These are phyloP conservation scores for Zygosaccharomyces lentus DNA, from an alignment of 805 yeast genomes.

Conservation along the genomic window DNA sequence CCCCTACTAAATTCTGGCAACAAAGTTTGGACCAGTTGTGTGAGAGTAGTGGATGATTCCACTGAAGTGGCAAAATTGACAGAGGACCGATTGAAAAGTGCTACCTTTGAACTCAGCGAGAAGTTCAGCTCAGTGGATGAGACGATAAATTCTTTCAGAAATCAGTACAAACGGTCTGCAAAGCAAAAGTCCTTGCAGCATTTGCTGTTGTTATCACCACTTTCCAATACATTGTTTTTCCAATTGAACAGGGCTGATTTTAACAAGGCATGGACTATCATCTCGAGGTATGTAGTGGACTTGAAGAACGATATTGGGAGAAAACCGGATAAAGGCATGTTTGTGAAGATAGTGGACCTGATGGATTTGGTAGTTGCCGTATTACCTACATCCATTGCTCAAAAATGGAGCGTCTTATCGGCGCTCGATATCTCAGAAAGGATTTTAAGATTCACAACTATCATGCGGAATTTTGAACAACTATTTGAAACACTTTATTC, in stretches of 20 bases:
- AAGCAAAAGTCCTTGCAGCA: conserved; percentile 7
- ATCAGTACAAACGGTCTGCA: conserved; percentile 26
- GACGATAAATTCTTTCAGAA: conserved; percentile 37
- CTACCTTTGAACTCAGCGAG: conserved; percentile 1
- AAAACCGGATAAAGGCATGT: conserved; percentile 14
- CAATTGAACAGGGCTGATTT: conserved; percentile 50
- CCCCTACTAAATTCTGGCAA: conserved; percentile 18
- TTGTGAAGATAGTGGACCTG: conserved; percentile 26
- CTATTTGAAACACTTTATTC: conserved; percentile 39
- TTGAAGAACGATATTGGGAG: conserved; percentile 20
- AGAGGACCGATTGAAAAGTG: conserved; percentile 1
- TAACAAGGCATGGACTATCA: conserved; percentile 40
- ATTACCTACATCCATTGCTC: conserved; percentile 46
- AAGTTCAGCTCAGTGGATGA: conserved; percentile 14
- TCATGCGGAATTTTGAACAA: conserved; percentile 37
- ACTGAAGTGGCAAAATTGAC: conserved; percentile 37
- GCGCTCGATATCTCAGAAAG: conserved; percentile 37
- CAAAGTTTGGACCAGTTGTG: conserved; percentile 16
- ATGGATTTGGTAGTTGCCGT: conserved; percentile 49
- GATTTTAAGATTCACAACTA: conserved; percentile 28
- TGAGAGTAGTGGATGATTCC: conserved; percentile 27
- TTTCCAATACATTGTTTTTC: conserved; percentile 52
- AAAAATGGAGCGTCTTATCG: conserved; percentile 40
- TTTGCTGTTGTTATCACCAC: conserved; percentile 52
- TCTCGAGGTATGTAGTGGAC: conserved; percentile 19